Conservation (phyloP, 1,284 basidiomycete genomes). For the Porodaedalea pini region DNA sequence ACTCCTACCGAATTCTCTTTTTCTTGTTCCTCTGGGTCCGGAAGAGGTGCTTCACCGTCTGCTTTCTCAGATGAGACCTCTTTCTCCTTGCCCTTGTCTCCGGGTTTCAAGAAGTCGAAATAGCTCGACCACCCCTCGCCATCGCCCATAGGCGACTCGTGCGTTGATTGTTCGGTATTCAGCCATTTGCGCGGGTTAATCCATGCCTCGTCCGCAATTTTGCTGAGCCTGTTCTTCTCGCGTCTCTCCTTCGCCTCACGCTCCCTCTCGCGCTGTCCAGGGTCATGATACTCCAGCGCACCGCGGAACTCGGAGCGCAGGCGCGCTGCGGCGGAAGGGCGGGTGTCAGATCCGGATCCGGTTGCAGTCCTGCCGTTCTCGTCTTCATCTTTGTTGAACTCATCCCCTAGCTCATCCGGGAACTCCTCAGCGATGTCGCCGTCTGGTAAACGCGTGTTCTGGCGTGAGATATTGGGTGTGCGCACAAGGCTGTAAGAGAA, state of each 20-base stretch:
- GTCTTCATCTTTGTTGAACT: not conserved
- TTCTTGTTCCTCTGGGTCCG: not conserved
- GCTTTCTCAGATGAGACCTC: slow-evolving; percentile 2
- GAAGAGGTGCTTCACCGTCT: slow-evolving; percentile 14
- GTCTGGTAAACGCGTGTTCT: slow-evolving; percentile 24
- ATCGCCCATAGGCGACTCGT: slow-evolving; percentile 22
- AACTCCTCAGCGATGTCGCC: slow-evolving; percentile 2
- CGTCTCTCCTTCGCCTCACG: slow-evolving; percentile 46
- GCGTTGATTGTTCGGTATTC: slow-evolving; percentile 30
- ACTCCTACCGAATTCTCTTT: not conserved
- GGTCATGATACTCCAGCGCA: slow-evolving; percentile 48
- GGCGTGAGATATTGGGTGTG: slow-evolving; percentile 37
- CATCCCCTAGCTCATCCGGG: not conserved
- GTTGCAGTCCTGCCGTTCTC: not conserved
- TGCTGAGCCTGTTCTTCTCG: slow-evolving; percentile 52
- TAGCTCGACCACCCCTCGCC: slow-evolving; percentile 19
- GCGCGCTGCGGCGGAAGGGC: not conserved
- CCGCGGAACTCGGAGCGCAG: slow-evolving; percentile 51
- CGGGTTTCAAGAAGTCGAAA: slow-evolving; percentile 33
- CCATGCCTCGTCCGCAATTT: slow-evolving; percentile 45
- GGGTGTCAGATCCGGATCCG: not conserved
- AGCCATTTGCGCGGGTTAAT: slow-evolving; percentile 52
- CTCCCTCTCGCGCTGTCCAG: slow-evolving; percentile 39
- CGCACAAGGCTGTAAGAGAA: slow-evolving; percentile 56
- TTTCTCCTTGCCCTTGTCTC: slow-evolving; percentile 21